These are phyloP conservation scores for Candolleomyces eurysporus DNA, from an alignment of 768 basidiomycete species.

Conservation along the genomic window DNA sequence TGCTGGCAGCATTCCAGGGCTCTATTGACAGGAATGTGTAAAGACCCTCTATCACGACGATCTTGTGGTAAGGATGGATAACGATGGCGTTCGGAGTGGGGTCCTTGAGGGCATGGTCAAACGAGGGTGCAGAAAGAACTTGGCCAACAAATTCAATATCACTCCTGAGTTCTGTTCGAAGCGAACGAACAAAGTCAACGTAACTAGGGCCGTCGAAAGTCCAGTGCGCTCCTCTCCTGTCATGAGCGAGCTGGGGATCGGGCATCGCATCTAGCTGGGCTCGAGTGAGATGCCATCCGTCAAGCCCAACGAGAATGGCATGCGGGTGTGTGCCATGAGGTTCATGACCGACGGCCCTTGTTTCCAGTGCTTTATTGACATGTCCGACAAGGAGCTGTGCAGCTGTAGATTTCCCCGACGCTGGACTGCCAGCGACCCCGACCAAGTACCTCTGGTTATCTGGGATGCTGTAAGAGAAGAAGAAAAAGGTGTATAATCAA, in stretches of 20 bases:
- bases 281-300: slow-evolving; percentile 91
- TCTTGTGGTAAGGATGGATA: slow-evolving; percentile 63
- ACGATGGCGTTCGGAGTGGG: slow-evolving; percentile 59
- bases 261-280: slow-evolving; percentile 73
- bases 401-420: slow-evolving; percentile 83
- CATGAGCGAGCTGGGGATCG: slow-evolving; percentile 75
- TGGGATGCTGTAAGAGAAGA: slow-evolving; percentile 26
- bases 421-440: slow-evolving; percentile 78
- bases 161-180: slow-evolving; percentile 38
- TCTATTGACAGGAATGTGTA: slow-evolving; percentile 74
- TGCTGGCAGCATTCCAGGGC: slow-evolving; percentile 69
- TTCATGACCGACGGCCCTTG: not conserved
- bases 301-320: slow-evolving; percentile 74
- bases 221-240: slow-evolving; percentile 85
- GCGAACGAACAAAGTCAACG: slow-evolving; percentile 57
- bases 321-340: slow-evolving; percentile 12
- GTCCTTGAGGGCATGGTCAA: slow-evolving; percentile 87
- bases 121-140: slow-evolving; percentile 70
- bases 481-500: no score
- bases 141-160: slow-evolving; percentile 13
- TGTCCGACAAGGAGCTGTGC: slow-evolving; percentile 54
- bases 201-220: slow-evolving; percentile 84
- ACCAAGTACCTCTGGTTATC: slow-evolving; percentile 54
- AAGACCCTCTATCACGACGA: slow-evolving; percentile 88
- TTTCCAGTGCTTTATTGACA: slow-evolving; percentile 44